These are phyloP conservation scores for Xylaria longipes DNA, from an alignment of 495 filamentous ascomycete genomes.

Conservation along the genomic window DNA sequence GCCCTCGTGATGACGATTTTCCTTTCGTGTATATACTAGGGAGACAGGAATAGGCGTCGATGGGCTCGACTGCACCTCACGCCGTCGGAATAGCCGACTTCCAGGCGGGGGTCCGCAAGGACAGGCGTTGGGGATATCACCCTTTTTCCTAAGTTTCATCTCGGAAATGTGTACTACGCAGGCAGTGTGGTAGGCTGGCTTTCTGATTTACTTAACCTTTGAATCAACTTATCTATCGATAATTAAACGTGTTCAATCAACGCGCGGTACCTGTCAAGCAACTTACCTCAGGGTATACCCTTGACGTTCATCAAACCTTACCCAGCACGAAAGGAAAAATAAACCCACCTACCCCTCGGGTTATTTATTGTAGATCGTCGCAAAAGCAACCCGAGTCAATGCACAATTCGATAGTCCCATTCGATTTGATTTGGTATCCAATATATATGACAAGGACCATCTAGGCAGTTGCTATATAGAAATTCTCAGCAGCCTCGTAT, in stretches of 20 bases:
- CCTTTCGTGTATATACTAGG: slow-evolving; percentile 18
- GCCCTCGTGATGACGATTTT: neutral
- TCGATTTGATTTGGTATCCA: neutral
- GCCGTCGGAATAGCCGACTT: neutral
- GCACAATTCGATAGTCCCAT: neutral
- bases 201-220: neutral
- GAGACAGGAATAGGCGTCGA: neutral
- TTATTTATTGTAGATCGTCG: neutral
- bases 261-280: neutral
- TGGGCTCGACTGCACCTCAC: neutral
- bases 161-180: neutral
- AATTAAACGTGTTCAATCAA: neutral
- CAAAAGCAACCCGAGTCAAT: neutral
- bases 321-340: neutral
- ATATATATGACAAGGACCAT: neutral
- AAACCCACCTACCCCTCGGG: neutral
- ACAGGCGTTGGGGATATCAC: slow-evolving; percentile 2
- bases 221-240: neutral
- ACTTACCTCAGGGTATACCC: neutral
- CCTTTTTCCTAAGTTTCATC: neutral
- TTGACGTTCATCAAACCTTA: neutral
- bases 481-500: neutral
- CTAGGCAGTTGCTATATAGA: neutral
- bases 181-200: neutral
- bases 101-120: neutral